Percentiles rank a stretch among this genome's conserved stretches.
Conservation (phyloP, 2,329 filamentous ascomycete genomes). For the Lasiodiplodia theobromae region DNA sequence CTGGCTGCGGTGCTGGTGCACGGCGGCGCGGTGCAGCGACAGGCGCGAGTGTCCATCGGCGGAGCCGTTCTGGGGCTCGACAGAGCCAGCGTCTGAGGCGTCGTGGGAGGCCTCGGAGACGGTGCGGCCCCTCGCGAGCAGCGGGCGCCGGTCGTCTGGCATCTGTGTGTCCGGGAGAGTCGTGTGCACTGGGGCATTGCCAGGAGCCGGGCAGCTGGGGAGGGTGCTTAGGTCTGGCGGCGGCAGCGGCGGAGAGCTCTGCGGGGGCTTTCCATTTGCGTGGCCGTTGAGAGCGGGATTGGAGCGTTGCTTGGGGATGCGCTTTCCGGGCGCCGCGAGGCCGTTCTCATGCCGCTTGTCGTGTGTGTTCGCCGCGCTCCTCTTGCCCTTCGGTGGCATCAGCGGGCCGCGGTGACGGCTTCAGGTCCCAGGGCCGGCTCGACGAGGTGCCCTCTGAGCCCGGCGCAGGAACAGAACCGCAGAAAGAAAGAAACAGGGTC, state of each 20-base stretch:
- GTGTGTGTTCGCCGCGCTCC: slow-evolving; percentile 54
- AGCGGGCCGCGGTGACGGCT: slow-evolving; percentile 43
- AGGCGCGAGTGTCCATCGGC: slow-evolving; percentile 48
- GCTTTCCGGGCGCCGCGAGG: slow-evolving; percentile 78
- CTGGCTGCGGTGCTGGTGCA: slow-evolving; percentile 58
- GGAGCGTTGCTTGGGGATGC: slow-evolving; percentile 60
- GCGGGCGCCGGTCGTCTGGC: slow-evolving; percentile 30
- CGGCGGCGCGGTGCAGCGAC: slow-evolving; percentile 46
- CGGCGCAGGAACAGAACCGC: slow-evolving; percentile 55
- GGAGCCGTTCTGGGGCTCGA: slow-evolving; percentile 38
- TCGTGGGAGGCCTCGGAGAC: slow-evolving; percentile 54
- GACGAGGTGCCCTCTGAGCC: slow-evolving; percentile 53
- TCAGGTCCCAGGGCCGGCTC: slow-evolving; percentile 48
- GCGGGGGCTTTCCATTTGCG: slow-evolving; percentile 49
- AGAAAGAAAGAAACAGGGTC: slow-evolving; percentile 34
- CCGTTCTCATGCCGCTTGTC: slow-evolving; percentile 82
- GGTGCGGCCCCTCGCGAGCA: slow-evolving; percentile 47
- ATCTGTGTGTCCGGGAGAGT: slow-evolving; percentile 23
- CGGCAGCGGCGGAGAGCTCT: slow-evolving; percentile 49
- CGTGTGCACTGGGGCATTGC: slow-evolving; percentile 35
- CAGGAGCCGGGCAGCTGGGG: slow-evolving; percentile 44
- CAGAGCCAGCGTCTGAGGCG: slow-evolving; percentile 51
- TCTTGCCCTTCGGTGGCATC: slow-evolving; percentile 59
- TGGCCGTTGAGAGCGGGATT: slow-evolving; percentile 54
- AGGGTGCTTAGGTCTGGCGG: slow-evolving; percentile 47